Evolutionary conservation across 768 basidiomycete species (phyloP).

Genomic region (Lanmaoa rubissima): DNA sequence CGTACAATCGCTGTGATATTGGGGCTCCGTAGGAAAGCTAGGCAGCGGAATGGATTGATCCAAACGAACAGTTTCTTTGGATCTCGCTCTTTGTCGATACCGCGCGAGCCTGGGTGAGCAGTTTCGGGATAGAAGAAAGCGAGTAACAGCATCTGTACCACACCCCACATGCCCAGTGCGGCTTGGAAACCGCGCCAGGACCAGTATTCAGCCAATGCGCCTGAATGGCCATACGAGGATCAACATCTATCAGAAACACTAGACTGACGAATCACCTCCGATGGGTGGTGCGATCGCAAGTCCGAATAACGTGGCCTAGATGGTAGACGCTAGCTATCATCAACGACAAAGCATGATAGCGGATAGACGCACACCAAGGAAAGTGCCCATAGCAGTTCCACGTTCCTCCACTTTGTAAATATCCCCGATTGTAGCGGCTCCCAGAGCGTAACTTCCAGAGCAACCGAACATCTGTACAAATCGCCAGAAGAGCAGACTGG

Average conservation of each 20-base stretch:
- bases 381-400: constrained; percentile 57
- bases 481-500: constrained; percentile 55
- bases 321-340: not conserved
- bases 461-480: constrained; percentile 66
- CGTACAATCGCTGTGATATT: constrained; percentile 55
- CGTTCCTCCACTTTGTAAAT: constrained; percentile 65
- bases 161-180: constrained; percentile 40
- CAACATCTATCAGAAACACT: not conserved
- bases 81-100: constrained; percentile 45
- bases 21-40: constrained; percentile 55
- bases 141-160: constrained; percentile 41
- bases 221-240: constrained; percentile 25
- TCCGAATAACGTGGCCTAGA: constrained; percentile 50
- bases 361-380: constrained; percentile 44
- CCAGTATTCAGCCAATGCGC: constrained; percentile 51
- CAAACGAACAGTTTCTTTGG: constrained; percentile 36
- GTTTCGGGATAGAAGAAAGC: constrained; percentile 59
- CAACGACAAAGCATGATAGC: not conserved
- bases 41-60: constrained; percentile 57
- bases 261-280: constrained; percentile 41
- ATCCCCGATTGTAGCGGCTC: constrained; percentile 60
- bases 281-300: constrained; percentile 58
- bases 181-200: constrained; percentile 67
- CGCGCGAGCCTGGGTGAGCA: constrained; percentile 55
- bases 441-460: constrained; percentile 54